Evolutionary conservation across 305 asterid genomes (phyloP), one percentile per base, ranked within the genome.

Genomic region (Coffea humblotiana): DNA sequence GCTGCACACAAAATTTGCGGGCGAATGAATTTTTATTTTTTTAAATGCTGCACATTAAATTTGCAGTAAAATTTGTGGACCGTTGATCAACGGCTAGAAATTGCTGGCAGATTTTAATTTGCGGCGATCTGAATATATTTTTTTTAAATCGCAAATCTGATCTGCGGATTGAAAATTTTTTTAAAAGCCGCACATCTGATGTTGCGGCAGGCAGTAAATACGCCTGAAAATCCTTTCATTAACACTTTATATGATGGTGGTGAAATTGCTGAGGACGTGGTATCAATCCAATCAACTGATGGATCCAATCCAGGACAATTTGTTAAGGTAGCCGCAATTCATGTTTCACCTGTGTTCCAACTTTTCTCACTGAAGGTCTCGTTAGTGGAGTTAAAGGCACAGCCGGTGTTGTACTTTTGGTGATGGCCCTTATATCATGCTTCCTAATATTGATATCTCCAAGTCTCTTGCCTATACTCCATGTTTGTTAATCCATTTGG

Each of bases 381-480:
- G 85, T 83, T 11, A 76, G 54, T 75, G 87, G 87, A 40, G 85
- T 79, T 76, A 71, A 61, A 43, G 87, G 87, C 14, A 84, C 81
- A 51, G 81, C 79, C 52, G 84, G 87, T 27, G 78, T 70, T 0
- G 29, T 84, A 32, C 81, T 32, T 81, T 81, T 35, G 85, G 83
- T 19, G 81, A 71, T 63, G 81, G 80, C 13, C 78, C 65, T 47
- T 83, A 80, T 13, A 16, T 8, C 4, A 37, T 76, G 25, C 49
- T 56, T 25, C 79, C 72, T 3, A 48, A 45, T 54, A 56, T 52
- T 35, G 71, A 78, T 43, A 32, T 61, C 47, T 77, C 72, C 23
- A 71, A 27, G 27, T 16, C 4, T 27, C 75, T 79, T 12, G 70
- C 32, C 29, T 82, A 82, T 32, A 85, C 84, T 8, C 83, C 84